Base-by-base conservation (phyloP, 768 basidiomycete genomes). In the Leccinum uliginosum region DNA sequence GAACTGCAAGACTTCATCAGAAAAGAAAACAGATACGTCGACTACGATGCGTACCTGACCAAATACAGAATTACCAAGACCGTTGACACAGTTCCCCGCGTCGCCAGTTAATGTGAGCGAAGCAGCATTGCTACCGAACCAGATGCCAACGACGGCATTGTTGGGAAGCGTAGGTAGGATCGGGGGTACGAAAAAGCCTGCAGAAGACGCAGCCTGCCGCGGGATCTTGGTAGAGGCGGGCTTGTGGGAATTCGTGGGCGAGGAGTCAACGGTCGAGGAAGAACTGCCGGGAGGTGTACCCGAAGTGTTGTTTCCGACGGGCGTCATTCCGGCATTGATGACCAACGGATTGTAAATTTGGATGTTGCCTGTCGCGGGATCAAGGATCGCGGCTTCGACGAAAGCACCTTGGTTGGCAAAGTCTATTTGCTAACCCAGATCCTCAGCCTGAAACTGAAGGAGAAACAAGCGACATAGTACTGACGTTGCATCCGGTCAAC, bases 281-380 rank as follows among this genome's bases (percentile, higher is more conserved):
- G 19, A 19, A 43, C 40, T 43, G 21, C 40, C 40, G 6, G 40
- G 12, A 43, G 19, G 40, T 43, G 40, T 43, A 43, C 40, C 40
- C 40, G 40, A 19, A 19, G 40, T 43, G 19, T 43, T 43, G 6
- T 58, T 59, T 21, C 53, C 65, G 19, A 58, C 30, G 24, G 66
- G 54, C 7, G 21, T 50, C 67, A 68, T 68, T n/a, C 67, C 67
- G 1, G 63, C 59, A 51, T 68, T 68, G 53, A 68, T 70, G 19
- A 68, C 67, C n/a, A 68, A 68, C 21, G 67, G 67, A 48, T 4
- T 67, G 24, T 68, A 68, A 12, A 70, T 68, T 27, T 70, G 60
- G 23, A 68, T 63, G 19, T 34, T 45, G 17, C 67, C 68, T 15
- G 67, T 70, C 4, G 66, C 58, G 3, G 68, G 68, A 55, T 70